Conservation (phyloP, 164 flowering plant genomes). For the Tinospora cordifolia region DNA sequence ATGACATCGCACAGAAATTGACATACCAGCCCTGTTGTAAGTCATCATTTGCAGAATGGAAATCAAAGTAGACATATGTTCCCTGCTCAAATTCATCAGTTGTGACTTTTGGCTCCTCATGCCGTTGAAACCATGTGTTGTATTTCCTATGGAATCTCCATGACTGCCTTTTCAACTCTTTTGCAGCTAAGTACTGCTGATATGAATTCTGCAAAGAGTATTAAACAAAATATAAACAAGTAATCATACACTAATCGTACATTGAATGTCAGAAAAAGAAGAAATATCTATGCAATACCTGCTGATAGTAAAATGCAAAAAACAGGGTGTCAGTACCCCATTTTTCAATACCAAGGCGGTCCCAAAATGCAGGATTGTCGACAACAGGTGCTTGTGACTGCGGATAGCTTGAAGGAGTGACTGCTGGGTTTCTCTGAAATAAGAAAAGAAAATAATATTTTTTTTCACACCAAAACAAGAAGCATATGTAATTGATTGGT, state of each 20-base stretch:
- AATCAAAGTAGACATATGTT: constrained; percentile 92
- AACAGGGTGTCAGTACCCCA: constrained; percentile 74
- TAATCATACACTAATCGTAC: background rate
- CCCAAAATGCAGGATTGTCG: constrained; percentile 92
- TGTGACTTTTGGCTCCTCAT: constrained; percentile 88
- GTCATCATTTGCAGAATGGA: constrained; percentile 68
- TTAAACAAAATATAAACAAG: constrained; percentile 3
- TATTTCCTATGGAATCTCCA: constrained; percentile 97
- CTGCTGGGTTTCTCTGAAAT: constrained; percentile 72
- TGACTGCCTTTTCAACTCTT: constrained; percentile 87
- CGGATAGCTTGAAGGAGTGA: constrained; percentile 81
- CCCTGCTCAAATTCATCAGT: constrained; percentile 95
- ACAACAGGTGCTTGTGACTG: constrained; percentile 88
- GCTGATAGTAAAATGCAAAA: constrained; percentile 93
- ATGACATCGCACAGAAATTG: background rate
- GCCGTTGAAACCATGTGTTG: constrained; percentile 98
- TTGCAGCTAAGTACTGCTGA: constrained; percentile 96
- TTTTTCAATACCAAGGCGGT: constrained; percentile 52
- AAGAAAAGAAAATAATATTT: background rate
- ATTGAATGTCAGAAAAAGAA: background rate
- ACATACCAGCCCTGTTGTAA: constrained; percentile 80
- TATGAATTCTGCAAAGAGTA: constrained; percentile 64
- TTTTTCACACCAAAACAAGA: too few relatives aligned
- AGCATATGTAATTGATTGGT: background rate
- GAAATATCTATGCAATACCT: constrained; percentile 32